Conservation (phyloP, 73 alveolate genomes). For the Durusdinium trenchii region DNA sequence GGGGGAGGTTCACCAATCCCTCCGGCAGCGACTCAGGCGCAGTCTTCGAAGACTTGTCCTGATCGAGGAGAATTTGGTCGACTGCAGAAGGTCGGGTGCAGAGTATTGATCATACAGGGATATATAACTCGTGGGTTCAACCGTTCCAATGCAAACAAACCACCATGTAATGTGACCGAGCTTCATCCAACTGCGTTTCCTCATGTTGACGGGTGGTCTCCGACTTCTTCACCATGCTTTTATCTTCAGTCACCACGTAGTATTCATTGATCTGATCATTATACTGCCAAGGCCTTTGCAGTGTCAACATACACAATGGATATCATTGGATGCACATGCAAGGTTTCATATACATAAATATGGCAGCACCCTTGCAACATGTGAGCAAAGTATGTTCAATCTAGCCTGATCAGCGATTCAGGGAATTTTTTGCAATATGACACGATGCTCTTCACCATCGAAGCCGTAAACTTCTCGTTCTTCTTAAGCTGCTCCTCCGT, state of each 20-base stretch:
- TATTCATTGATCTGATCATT: not conserved
- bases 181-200: not conserved
- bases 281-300: not conserved
- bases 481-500: no score
- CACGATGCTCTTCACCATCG: no score
- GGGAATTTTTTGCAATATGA: no score
- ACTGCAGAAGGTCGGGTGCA: not conserved
- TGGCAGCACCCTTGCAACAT: not conserved
- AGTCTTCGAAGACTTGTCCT: not conserved
- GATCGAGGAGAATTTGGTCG: not conserved
- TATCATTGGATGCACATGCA: no score
- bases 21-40: not conserved
- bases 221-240: not conserved
- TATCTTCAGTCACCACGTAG: not conserved
- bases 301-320: not conserved
- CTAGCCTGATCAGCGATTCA: not conserved
- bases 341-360: no score
- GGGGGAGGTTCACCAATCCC: not conserved
- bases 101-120: not conserved
- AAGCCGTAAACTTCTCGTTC: no score
- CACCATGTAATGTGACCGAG: not conserved
- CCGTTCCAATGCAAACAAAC: no score
- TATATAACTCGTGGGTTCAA: not conserved
- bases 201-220: not conserved
- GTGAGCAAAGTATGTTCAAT: not conserved